phyloP scores from a whole-genome alignment of 139 green algal species.

The Coelastrella sp. region DNA sequence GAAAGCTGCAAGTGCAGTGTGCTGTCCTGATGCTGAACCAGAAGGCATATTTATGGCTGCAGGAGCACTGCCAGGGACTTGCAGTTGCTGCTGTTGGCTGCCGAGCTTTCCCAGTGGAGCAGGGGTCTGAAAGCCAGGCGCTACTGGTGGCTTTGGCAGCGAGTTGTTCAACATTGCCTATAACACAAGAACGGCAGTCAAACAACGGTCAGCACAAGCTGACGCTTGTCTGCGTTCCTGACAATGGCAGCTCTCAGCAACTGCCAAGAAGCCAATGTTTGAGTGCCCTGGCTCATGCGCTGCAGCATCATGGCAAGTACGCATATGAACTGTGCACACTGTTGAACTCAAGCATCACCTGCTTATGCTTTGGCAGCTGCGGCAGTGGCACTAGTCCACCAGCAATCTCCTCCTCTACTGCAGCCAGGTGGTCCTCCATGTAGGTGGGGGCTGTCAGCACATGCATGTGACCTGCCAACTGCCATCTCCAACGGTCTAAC shows the following conservation, averaged over 20 bases:
- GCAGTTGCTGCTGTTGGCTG: slow-evolving; percentile 19
- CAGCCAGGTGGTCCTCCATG: slow-evolving; percentile 30
- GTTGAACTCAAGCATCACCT: not conserved
- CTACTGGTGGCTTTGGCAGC: not conserved
- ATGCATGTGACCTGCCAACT: slow-evolving; percentile 39
- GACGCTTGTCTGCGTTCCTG: not conserved
- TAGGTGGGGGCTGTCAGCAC: not conserved
- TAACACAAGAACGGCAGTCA: not conserved
- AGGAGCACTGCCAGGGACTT: not conserved
- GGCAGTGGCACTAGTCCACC: slow-evolving; percentile 6
- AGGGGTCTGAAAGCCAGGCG: not conserved
- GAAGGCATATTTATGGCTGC: not conserved
- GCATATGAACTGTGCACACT: not conserved
- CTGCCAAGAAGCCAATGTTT: not conserved
- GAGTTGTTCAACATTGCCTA: slow-evolving; percentile 32
- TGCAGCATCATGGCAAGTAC: not conserved
- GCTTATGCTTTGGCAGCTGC: slow-evolving; percentile 33
- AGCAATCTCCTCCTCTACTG: not conserved
- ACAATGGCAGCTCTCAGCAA: not conserved
- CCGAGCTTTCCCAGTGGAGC: not conserved
- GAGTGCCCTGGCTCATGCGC: not conserved
- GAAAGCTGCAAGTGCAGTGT: slow-evolving; percentile 3
- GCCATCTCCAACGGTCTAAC: slow-evolving; percentile 42
- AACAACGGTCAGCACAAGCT: too few relatives aligned
- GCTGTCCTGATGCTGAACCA: not conserved